phyloP scores from a whole-genome alignment of 2,329 filamentous ascomycete genomes.

The Sphaerulina vaccinii region DNA sequence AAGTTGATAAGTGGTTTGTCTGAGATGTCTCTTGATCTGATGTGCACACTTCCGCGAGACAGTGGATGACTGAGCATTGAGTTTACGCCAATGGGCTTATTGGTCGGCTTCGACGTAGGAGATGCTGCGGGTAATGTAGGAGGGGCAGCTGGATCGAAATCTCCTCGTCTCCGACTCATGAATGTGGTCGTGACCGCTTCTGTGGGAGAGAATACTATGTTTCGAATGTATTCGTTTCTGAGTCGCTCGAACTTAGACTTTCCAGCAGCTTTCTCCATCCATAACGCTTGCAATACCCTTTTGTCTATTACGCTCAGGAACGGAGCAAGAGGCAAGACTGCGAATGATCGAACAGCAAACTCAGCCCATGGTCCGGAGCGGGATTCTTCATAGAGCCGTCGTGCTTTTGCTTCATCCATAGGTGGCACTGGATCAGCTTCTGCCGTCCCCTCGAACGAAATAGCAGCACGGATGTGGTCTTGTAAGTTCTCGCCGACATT shows the following conservation, averaged over 20 bases:
- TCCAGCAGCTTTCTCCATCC: conserved; percentile 9
- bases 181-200: conserved; percentile 28
- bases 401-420: conserved; percentile 12
- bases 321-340: conserved; percentile 24
- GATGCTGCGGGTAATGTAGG: no score
- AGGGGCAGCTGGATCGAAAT: no score
- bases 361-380: conserved; percentile 24
- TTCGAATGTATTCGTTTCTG: conserved; percentile 20
- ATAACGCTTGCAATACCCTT: conserved; percentile 22
- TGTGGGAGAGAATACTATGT: conserved; percentile 17
- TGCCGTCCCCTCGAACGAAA: conserved; percentile 28
- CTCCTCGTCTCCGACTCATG: conserved; percentile 19
- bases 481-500: conserved; percentile 18
- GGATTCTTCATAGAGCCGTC: conserved; percentile 19
- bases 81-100: conserved; percentile 25
- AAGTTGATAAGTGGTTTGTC: conserved; percentile 29
- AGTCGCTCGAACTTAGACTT: conserved; percentile 3
- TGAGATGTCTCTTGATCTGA: conserved; percentile 23
- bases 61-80: conserved; percentile 31
- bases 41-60: conserved; percentile 31
- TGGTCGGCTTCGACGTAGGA: conserved; percentile 15
- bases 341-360: conserved; percentile 18
- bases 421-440: conserved; percentile 19
- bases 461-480: conserved; percentile 14
- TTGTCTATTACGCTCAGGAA: conserved; percentile 23